These are phyloP conservation scores for Thelonectria discophora DNA, from an alignment of 2,329 filamentous ascomycete genomes.

Conservation along the genomic window DNA sequence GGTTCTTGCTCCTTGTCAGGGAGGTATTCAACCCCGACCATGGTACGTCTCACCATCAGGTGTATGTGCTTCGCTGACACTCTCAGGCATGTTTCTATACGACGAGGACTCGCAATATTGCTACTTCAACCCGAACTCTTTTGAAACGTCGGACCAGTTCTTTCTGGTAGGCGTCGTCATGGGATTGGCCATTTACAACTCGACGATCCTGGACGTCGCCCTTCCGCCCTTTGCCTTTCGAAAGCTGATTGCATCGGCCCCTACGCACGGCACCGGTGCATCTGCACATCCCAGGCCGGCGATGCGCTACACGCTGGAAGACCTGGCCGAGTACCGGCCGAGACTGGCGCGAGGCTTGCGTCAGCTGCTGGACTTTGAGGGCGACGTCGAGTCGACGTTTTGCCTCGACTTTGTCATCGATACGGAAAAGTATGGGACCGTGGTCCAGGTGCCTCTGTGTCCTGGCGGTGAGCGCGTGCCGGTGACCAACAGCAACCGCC, in stretches of 20 bases:
- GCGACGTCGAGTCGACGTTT: conserved; percentile 82
- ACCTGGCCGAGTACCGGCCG: conserved; percentile 84
- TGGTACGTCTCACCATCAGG: conserved; percentile 61
- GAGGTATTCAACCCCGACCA: conserved; percentile 93
- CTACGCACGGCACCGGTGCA: conserved; percentile 64
- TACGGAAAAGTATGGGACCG: conserved; percentile 78
- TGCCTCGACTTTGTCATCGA: conserved; percentile 84
- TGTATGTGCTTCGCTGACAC: conserved; percentile 21
- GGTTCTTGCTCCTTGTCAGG: conserved; percentile 87
- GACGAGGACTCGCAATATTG: conserved; percentile 91
- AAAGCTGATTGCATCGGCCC: conserved; percentile 82
- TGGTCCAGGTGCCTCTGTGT: conserved; percentile 74
- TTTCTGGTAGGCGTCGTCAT: conserved; percentile 89
- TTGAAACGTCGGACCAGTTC: conserved; percentile 91
- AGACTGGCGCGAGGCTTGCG: conserved; percentile 77
- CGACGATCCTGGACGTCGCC: conserved; percentile 88
- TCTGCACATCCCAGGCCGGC: conserved; percentile 65
- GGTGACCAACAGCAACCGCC: conserved; percentile 85
- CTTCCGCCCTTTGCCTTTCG: conserved; percentile 90
- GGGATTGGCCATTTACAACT: conserved; percentile 93
- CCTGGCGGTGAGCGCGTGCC: conserved; percentile 75
- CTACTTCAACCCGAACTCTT: conserved; percentile 91
- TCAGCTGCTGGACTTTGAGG: conserved; percentile 82
- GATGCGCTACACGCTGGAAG: conserved; percentile 80
- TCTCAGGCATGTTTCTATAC: conserved; percentile 84